Evolutionary conservation across 2,329 filamentous ascomycete species (phyloP).

Genomic region (Lecanicillium sp.): DNA sequence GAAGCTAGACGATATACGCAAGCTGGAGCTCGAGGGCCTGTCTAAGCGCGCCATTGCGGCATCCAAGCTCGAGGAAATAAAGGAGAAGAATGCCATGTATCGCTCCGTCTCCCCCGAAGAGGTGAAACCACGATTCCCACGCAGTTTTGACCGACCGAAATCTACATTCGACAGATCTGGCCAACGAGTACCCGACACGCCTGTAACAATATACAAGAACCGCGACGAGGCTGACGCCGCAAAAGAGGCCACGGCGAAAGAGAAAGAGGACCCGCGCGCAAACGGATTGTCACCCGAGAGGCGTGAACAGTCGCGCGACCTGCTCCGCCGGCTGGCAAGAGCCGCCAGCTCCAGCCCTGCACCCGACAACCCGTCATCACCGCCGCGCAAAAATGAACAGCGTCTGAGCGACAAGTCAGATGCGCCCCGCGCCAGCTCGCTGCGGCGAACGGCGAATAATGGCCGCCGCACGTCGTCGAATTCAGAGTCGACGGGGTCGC

Average conservation of each 20-base stretch:
- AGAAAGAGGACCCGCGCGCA: constrained; percentile 7
- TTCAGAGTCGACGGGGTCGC: constrained; percentile 5
- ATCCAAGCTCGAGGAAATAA: constrained; percentile 43
- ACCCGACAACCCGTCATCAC: background rate
- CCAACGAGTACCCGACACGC: constrained; percentile 28
- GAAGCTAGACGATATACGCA: constrained; percentile 41
- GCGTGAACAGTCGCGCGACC: constrained; percentile 35
- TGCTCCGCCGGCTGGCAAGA: constrained; percentile 40
- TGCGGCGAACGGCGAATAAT: constrained; percentile 1
- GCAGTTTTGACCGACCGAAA: constrained; percentile 11
- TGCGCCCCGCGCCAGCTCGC: constrained; percentile 5
- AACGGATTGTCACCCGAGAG: constrained; percentile 13
- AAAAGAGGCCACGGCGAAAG: constrained; percentile 8
- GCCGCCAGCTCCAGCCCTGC: constrained; percentile 37
- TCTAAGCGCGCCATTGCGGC: constrained; percentile 40
- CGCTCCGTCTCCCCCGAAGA: constrained; percentile 35
- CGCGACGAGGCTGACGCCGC: constrained; percentile 4
- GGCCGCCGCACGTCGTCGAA: constrained; percentile 2
- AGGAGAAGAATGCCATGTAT: constrained; percentile 38
- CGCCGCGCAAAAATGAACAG: background rate
- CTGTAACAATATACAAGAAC: constrained; percentile 30
- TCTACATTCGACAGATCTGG: constrained; percentile 20
- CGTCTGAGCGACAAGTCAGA: constrained; percentile 4
- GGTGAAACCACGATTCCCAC: constrained; percentile 7
- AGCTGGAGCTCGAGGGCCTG: constrained; percentile 32